phyloP scores from a whole-genome alignment of 768 basidiomycete species.

The Leccinum aurantiacum region DNA sequence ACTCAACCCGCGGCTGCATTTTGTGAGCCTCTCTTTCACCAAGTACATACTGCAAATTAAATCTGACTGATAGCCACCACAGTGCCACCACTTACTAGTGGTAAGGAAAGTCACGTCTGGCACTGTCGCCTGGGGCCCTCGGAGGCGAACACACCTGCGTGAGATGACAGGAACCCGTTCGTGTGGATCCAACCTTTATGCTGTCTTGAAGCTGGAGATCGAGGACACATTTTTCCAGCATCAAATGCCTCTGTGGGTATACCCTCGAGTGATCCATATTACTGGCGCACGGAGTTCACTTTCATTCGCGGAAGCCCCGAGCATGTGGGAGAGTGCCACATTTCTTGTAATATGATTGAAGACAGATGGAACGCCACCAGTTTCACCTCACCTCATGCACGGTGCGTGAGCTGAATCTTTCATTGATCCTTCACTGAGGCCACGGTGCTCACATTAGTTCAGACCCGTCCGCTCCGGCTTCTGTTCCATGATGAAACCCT shows the following conservation, averaged over 20 bases:
- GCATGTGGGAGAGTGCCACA: neutral
- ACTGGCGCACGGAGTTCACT: no score
- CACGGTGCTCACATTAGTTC: neutral
- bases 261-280: no score
- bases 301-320: neutral
- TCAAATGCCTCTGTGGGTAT: neutral
- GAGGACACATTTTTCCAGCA: neutral
- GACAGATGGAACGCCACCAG: no score
- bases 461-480: neutral
- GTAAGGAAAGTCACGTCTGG: neutral
- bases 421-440: neutral
- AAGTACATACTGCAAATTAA: neutral
- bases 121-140: neutral
- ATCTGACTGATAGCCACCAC: neutral
- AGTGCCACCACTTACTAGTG: no score
- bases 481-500: neutral
- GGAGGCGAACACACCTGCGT: neutral
- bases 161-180: neutral
- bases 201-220: neutral
- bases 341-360: no score
- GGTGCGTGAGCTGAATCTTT: neutral
- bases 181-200: neutral
- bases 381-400: neutral
- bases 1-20: neutral
- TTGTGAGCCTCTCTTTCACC: neutral